Conservation (phyloP, 495 filamentous ascomycete species). For the Apiosordaria backusii region DNA sequence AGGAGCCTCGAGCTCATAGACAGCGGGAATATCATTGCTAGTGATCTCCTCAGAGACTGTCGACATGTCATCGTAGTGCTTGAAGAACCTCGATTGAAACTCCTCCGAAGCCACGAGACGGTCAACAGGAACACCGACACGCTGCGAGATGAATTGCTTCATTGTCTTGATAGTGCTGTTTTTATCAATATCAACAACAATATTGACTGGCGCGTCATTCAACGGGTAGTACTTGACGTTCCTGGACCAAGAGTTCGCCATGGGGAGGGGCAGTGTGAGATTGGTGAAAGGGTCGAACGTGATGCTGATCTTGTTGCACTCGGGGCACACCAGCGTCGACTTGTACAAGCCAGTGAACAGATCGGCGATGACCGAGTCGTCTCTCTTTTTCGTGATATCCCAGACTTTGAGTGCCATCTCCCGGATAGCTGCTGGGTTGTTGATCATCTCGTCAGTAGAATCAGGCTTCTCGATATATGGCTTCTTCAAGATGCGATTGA, state of each 20-base stretch:
- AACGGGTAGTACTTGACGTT: conserved; percentile 72
- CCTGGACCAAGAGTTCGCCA: conserved; percentile 72
- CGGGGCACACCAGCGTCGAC: conserved; percentile 88
- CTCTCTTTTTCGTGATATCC: conserved; percentile 86
- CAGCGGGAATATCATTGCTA: conserved; percentile 58
- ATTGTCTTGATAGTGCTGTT: conserved; percentile 66
- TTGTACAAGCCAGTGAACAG: conserved; percentile 97
- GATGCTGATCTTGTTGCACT: conserved; percentile 91
- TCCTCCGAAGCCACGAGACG: conserved; percentile 73
- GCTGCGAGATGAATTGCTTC: conserved; percentile 71
- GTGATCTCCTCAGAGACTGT: conserved; percentile 67
- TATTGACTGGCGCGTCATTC: conserved; percentile 57
- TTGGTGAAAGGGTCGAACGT: conserved; percentile 98
- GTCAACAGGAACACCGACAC: conserved; percentile 56
- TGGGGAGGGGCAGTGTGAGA: conserved; percentile 82
- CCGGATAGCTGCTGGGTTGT: conserved; percentile 68
- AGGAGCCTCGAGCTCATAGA: conserved; percentile 74
- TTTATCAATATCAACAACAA: conserved; percentile 85
- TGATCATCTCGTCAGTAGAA: conserved; percentile 94
- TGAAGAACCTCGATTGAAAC: conserved; percentile 77
- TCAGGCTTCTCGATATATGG: conserved; percentile 97
- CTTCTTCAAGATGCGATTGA: conserved; percentile 91
- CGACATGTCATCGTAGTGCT: conserved; percentile 64
- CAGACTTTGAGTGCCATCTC: conserved; percentile 83
- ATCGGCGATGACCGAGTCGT: conserved; percentile 92